phyloP scores from a whole-genome alignment of 331 rosid genomes.

The Arachis monticola region DNA sequence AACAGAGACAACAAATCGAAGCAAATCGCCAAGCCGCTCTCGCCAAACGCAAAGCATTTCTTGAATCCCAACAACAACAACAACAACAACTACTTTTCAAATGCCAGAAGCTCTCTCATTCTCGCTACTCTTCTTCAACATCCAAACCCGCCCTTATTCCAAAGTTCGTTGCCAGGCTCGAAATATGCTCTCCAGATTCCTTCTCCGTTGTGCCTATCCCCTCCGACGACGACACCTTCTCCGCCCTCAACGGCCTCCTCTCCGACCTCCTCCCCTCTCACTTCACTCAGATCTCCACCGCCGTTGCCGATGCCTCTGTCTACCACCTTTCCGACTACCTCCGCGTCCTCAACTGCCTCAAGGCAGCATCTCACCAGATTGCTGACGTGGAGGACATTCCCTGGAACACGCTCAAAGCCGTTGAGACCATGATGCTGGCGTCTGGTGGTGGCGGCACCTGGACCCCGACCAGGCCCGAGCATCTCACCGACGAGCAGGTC shows the following conservation, averaged over 20 bases:
- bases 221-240: slow-evolving; percentile 45
- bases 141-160: slow-evolving; percentile 1
- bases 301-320: slow-evolving; percentile 68
- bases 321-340: slow-evolving; percentile 63
- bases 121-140: too few relatives aligned
- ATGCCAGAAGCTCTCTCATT: slow-evolving; percentile 61
- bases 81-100: slow-evolving; percentile 53
- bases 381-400: slow-evolving; percentile 82
- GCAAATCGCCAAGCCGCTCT: slow-evolving; percentile 84
- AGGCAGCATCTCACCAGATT: slow-evolving; percentile 41
- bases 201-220: slow-evolving; percentile 63
- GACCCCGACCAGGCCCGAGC: slow-evolving; percentile 80
- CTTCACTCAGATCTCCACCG: slow-evolving; percentile 69
- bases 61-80: slow-evolving; percentile 45
- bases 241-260: slow-evolving; percentile 55
- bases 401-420: slow-evolving; percentile 74
- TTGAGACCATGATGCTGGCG: slow-evolving; percentile 58
- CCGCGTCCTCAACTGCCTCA: slow-evolving; percentile 58
- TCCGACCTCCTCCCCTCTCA: slow-evolving; percentile 42
- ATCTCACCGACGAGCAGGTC: slow-evolving; percentile 69
- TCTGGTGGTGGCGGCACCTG: slow-evolving; percentile 49
- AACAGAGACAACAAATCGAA: slow-evolving; percentile 71
- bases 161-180: slow-evolving; percentile 69
- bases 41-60: slow-evolving; percentile 71
- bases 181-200: slow-evolving; percentile 77